Evolutionary conservation across 1,284 basidiomycete genomes (phyloP), one percentile per base, ranked within the genome.

Genomic region (Papiliotrema flavescens): DNA sequence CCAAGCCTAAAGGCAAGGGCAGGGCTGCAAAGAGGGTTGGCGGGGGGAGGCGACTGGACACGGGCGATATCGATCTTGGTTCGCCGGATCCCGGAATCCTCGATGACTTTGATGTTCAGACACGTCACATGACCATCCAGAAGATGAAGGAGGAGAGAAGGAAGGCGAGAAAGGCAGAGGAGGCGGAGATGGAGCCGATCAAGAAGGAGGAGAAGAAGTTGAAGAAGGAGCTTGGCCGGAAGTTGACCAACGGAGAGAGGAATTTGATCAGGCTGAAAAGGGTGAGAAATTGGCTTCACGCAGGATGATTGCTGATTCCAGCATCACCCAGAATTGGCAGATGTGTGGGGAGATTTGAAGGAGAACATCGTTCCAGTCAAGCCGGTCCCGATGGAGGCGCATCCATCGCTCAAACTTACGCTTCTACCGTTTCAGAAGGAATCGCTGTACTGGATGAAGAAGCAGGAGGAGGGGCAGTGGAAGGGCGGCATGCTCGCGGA

Each of bases 401-500:
- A 96, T 3, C 77, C 78, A 1, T 86, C 86, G 9, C 79, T 98
- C 57, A 93, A 90, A 72, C 76, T 82, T 55, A 56, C 76, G 44
- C 72, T 84, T 1, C 70, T 84, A n/a, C 83, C 82, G 0, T 84
- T 84, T 76, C 95, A 98, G 75, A 85, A 84, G 58, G 96, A 98
- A 77, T 92, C 90, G 73, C 79, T 99, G 54, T 85, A 82, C 71
- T 99, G 96, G 96, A 94, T 99, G 89, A 84, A 85, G 60, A 83
- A 91, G 68, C 96, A 98, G 78, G 96, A 99, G 76, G 79, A 85
- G 55, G 83, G 89, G 3, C 77, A 84, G 6, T 98, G 94, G 91
- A 80, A 81, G 47, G 95, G 96, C 41, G 96, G 95, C 13, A 87
- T 98, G 83, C 81, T 98, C 51, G 93, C 95, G 34, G 90, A 76